phyloP scores from a whole-genome alignment of 768 basidiomycete species.

The Podaxis sp. region DNA sequence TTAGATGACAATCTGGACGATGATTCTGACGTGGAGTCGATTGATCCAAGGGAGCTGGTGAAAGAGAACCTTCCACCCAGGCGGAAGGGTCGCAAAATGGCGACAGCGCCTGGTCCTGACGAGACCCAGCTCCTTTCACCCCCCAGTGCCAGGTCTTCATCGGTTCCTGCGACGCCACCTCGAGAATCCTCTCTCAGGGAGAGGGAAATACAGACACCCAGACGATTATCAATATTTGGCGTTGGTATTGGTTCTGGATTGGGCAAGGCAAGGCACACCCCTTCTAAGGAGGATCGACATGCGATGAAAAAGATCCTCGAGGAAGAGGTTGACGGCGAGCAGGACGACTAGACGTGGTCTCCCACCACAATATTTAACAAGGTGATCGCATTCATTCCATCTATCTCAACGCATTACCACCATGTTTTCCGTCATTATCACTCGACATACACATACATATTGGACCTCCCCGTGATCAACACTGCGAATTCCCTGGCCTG shows the following conservation, averaged over 20 bases:
- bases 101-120: slow-evolving; percentile 21
- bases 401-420: neutral
- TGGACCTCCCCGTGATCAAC: neutral
- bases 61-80: slow-evolving; percentile 63
- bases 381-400: neutral
- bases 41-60: slow-evolving; percentile 32
- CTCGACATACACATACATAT: neutral
- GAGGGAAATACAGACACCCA: slow-evolving; percentile 1
- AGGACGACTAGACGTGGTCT: slow-evolving; percentile 14
- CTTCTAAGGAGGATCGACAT: slow-evolving; percentile 23
- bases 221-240: slow-evolving; percentile 7
- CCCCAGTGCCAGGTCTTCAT: slow-evolving; percentile 11
- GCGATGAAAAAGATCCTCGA: slow-evolving; percentile 29
- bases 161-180: neutral
- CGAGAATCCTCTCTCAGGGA: neutral
- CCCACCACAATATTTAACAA: neutral
- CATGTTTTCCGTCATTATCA: neutral
- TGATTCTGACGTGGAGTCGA: slow-evolving; percentile 10
- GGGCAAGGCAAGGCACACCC: slow-evolving; percentile 22
- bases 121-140: slow-evolving; percentile 23
- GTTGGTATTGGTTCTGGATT: slow-evolving; percentile 13
- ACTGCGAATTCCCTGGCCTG: neutral
- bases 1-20: neutral
- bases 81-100: slow-evolving; percentile 41
- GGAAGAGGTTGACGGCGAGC: slow-evolving; percentile 33